Base-by-base conservation (phyloP, 495 filamentous ascomycete genomes). In the Podospora didyma region DNA sequence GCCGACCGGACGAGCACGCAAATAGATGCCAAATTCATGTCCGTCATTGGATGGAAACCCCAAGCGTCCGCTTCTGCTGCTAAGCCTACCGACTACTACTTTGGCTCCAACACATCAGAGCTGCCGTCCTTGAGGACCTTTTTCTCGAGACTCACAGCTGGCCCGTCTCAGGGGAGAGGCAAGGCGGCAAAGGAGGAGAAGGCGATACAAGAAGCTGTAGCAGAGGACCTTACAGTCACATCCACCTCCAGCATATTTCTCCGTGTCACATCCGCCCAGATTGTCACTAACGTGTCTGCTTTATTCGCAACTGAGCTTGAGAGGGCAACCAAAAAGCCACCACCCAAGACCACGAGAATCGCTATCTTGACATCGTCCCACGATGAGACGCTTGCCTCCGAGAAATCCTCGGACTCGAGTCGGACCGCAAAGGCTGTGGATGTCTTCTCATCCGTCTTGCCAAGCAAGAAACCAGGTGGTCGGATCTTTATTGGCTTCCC, bases 401-500 rank as follows among this genome's bases (percentile, higher is more conserved):
- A 82, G 53, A 71, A 71, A 41, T 72, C 75, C 0, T 52, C 65
- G 12, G 61, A 53, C 3, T 64, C 67, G 7, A 79, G 76, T 22
- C 58, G 67, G 26, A 75, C 81, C 16, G 75, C 81, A 10, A 78
- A 88, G 46, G 69, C 68, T 19, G 83, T 85, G 2, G 88, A 96
- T 58, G 83, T 97, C 16, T 96, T 99, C 64, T 80, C 85, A 1
- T 91, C 91, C 0, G 90, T 97, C n/a, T 72, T 97, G 2, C 95
- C 95, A 20, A 89, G 83, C 34, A 94, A 91, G 66, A 82, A 81
- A 60, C 75, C 75, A 1, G 83, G 86, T 45, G 95, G 95, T 22
- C 83, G 87, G 50, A 86, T 99, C 31, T 99, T 97, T 67, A 99
- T 99, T 63, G 95, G 95, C 1, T 97, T 97, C 69, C 93, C 94